Percentiles rank a stretch among this genome's conserved stretches.
phyloP scores from a whole-genome alignment of 306 rosid genomes.

The Cucurbita pepo region DNA sequence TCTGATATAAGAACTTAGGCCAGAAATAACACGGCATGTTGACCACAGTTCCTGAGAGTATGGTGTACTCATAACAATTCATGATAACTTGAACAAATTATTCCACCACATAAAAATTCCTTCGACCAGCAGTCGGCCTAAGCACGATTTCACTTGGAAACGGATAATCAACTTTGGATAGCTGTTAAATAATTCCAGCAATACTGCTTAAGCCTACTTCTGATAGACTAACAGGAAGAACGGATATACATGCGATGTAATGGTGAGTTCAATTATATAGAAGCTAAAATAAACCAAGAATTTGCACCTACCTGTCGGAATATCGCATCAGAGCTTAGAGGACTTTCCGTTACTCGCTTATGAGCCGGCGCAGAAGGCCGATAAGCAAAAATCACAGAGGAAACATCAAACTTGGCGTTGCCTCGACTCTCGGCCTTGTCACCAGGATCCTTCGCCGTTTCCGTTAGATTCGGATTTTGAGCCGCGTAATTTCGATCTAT shows the following conservation, averaged over 20 bases:
- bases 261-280: not conserved
- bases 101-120: not conserved
- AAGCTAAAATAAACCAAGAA: not conserved
- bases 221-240: not conserved
- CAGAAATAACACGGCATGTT: not conserved
- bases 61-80: not conserved
- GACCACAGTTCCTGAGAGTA: not conserved
- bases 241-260: not conserved
- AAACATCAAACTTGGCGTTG: not conserved
- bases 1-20: not conserved
- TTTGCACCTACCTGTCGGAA: constrained; percentile 51
- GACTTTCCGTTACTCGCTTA: constrained; percentile 61
- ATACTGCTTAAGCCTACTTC: not conserved
- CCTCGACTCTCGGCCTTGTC: constrained; percentile 7
- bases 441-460: constrained; percentile 9
- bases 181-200: not conserved
- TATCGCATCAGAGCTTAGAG: constrained; percentile 79
- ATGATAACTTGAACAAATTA: not conserved
- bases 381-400: constrained; percentile 23
- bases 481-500: constrained; percentile 17
- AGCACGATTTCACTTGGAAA: not conserved
- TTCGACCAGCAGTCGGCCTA: not conserved
- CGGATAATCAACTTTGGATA: not conserved
- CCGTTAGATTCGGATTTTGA: constrained; percentile 3
- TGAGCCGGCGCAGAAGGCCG: constrained; percentile 83